Conservation (phyloP, 768 basidiomycete genomes). For the Hericium erinaceus region DNA sequence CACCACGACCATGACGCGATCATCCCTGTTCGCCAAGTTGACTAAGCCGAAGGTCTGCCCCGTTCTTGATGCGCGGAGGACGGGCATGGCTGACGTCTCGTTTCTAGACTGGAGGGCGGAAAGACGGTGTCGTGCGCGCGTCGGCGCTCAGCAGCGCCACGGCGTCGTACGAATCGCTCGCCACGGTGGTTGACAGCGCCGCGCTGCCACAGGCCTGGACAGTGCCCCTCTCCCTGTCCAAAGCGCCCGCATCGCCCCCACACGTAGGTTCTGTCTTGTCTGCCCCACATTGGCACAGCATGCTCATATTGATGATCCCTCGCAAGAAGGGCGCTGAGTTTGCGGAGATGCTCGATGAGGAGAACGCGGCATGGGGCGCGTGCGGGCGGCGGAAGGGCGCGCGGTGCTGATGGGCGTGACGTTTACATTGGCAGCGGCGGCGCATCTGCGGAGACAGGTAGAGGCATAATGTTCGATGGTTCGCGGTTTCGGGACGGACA, state of each 20-base stretch:
- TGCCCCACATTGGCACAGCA: not conserved
- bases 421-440: not conserved
- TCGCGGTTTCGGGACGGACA: not conserved
- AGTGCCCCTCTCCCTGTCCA: not conserved
- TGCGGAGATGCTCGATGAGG: constrained; percentile 24
- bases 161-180: not conserved
- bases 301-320: not conserved
- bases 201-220: not conserved
- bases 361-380: constrained; percentile 23
- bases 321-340: not conserved
- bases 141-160: not conserved
- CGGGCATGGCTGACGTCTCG: not conserved
- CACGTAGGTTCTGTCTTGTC: not conserved
- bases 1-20: not conserved
- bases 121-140: not conserved
- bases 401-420: not conserved
- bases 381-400: not conserved
- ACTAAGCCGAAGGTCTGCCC: not conserved
- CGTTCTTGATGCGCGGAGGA: not conserved
- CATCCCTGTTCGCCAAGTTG: not conserved
- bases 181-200: not conserved
- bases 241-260: not conserved
- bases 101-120: not conserved
- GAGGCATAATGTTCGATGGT: not conserved
- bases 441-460: not conserved